These are phyloP conservation scores for Coemansia sp. DNA, from an alignment of 192 early-diverging fungal species.

Conservation along the genomic window DNA sequence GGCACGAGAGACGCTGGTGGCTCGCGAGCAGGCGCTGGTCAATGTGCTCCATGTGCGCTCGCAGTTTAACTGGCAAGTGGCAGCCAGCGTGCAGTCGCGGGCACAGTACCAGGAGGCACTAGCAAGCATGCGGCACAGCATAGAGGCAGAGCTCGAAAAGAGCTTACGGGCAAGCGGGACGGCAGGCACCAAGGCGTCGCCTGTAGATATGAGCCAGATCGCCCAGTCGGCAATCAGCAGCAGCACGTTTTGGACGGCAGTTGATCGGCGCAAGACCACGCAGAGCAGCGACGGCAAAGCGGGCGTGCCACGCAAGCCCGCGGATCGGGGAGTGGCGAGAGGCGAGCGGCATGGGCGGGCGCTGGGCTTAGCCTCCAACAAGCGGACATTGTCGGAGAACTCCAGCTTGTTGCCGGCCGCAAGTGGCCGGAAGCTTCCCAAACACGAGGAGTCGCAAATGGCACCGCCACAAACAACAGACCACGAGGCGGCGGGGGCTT, in stretches of 20 bases:
- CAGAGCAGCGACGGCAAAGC: not conserved
- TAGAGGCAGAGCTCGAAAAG: not conserved
- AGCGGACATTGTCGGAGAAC: slow-evolving; percentile 24
- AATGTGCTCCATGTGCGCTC: slow-evolving; percentile 8
- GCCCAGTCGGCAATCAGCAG: not conserved
- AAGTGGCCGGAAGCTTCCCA: not conserved
- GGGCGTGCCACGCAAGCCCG: not conserved
- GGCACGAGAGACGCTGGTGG: not conserved
- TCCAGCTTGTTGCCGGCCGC: not conserved
- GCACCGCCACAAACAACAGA: not conserved
- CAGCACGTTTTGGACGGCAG: not conserved
- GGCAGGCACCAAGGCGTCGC: not conserved
- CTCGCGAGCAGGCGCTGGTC: slow-evolving; percentile 9
- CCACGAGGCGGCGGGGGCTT: not conserved
- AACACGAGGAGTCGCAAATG: not conserved
- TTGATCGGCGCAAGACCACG: not conserved
- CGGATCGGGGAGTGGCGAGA: not conserved
- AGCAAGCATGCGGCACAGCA: not conserved
- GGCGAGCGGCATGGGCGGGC: not conserved
- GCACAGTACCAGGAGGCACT: slow-evolving; percentile 10
- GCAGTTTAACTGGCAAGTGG: slow-evolving; percentile 1
- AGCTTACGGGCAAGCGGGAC: not conserved
- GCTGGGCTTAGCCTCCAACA: slow-evolving; percentile 1
- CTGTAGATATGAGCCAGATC: not conserved
- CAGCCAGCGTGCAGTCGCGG: not conserved